These are phyloP conservation scores for Verruconis gallopava DNA, from an alignment of 2,329 filamentous ascomycete species.

Conservation along the genomic window DNA sequence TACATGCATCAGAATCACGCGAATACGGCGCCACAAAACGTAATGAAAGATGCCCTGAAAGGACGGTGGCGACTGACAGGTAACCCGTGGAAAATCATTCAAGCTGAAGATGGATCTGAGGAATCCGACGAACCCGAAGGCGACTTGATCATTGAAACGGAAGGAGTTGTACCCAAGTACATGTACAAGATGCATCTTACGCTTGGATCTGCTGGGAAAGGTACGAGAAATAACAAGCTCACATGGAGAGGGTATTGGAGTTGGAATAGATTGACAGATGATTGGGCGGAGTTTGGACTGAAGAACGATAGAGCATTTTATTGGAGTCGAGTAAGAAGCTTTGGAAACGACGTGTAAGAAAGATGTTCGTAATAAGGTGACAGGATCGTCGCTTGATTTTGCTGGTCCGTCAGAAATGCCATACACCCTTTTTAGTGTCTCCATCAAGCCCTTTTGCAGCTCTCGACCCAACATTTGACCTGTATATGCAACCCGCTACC, in stretches of 20 bases:
- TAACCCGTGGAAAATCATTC: conserved; percentile 10
- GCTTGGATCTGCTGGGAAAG: conserved; percentile 47
- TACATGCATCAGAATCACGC: conserved; percentile 37
- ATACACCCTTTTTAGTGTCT: too few relatives aligned
- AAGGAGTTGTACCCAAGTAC: conserved; percentile 68
- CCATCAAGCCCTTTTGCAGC: too few relatives aligned
- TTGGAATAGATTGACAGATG: conserved; percentile 79
- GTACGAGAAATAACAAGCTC: conserved; percentile 70
- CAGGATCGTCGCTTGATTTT: too few relatives aligned
- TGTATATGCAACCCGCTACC: too few relatives aligned
- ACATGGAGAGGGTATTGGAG: conserved; percentile 83
- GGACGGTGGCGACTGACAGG: conserved; percentile 49
- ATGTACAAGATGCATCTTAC: conserved; percentile 70
- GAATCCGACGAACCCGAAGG: conserved; percentile 36
- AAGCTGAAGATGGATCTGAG: conserved; percentile 18
- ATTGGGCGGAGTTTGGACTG: conserved; percentile 70
- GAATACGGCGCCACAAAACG: conserved; percentile 30
- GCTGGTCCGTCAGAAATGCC: too few relatives aligned
- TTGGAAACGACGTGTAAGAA: not conserved
- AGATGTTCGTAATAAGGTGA: too few relatives aligned
- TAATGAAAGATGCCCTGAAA: conserved; percentile 56
- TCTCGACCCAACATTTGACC: too few relatives aligned
- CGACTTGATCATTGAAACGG: conserved; percentile 72
- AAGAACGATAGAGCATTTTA: conserved; percentile 49
- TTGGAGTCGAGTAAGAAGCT: conserved; percentile 49